Percentiles rank a stretch among this genome's conserved stretches.
Evolutionary conservation across 805 yeast genomes (phyloP).

Genomic region (Barnettozyma vustinii): DNA sequence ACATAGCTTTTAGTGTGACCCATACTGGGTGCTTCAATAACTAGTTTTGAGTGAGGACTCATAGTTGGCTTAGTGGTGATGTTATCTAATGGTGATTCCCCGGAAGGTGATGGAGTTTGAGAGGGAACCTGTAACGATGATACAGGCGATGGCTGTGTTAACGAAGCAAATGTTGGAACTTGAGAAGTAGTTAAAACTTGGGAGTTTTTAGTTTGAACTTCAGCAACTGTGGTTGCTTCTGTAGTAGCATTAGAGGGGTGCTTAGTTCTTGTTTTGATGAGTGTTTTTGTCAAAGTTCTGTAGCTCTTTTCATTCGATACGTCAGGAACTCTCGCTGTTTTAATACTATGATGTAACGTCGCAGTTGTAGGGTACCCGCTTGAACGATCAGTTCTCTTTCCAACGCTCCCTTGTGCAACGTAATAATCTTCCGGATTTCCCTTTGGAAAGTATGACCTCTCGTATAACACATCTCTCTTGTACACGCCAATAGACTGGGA

Average conservation of each 20-base stretch:
- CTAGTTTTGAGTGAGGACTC: background rate
- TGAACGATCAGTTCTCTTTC: background rate
- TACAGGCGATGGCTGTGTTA: background rate
- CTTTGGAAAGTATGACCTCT: background rate
- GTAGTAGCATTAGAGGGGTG: background rate
- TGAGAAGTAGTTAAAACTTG: background rate
- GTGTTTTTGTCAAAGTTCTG: background rate
- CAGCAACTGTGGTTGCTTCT: background rate
- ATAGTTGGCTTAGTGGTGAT: background rate
- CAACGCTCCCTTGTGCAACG: background rate
- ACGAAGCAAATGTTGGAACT: background rate
- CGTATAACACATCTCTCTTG: background rate
- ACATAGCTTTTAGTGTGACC: background rate
- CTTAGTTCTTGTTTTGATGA: conserved; percentile 1
- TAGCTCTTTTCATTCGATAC: background rate
- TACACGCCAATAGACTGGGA: background rate
- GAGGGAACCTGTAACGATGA: background rate
- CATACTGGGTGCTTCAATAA: background rate
- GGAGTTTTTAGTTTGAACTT: no score
- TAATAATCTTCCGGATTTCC: background rate
- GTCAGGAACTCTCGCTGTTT: background rate
- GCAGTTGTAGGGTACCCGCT: background rate
- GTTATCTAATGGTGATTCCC: background rate
- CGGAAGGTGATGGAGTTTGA: background rate
- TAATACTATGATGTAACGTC: background rate